These are phyloP conservation scores for Xylaria arbuscula DNA, from an alignment of 2,329 filamentous ascomycete species.

Conservation along the genomic window DNA sequence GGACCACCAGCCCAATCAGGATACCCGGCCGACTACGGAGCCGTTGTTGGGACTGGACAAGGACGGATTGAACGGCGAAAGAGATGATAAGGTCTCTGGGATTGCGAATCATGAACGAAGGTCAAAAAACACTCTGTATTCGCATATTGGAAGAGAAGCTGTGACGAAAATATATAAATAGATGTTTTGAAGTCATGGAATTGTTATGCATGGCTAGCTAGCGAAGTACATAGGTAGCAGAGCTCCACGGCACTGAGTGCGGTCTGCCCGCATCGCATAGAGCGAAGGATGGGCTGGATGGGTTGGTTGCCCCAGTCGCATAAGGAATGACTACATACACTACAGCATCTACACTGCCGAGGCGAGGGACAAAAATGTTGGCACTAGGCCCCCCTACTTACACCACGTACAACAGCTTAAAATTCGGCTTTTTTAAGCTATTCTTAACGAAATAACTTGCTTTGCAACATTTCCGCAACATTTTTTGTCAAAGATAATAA, in stretches of 20 bases:
- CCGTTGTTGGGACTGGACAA: not conserved
- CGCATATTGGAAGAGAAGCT: conserved; percentile 12
- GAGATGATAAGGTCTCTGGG: not conserved
- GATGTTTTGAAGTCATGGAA: conserved; percentile 23
- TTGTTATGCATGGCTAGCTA: conserved; percentile 5
- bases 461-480: too few relatives aligned
- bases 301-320: conserved; percentile 13
- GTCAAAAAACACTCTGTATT: not conserved
- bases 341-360: not conserved
- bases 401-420: too few relatives aligned
- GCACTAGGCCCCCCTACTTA: too few relatives aligned
- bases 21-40: conserved; percentile 30
- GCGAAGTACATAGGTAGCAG: too few relatives aligned
- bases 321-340: conserved; percentile 6
- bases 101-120: not conserved
- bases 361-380: too few relatives aligned
- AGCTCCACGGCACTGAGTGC: conserved; percentile 17
- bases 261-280: conserved; percentile 35
- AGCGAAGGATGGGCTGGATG: conserved; percentile 9
- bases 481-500: too few relatives aligned
- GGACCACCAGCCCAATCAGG: conserved; percentile 15
- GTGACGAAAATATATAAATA: conserved; percentile 28
- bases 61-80: not conserved
- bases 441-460: too few relatives aligned
- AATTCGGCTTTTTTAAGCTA: too few relatives aligned